Conservation (phyloP, 495 filamentous ascomycete genomes). For the Penicillium herquei region DNA sequence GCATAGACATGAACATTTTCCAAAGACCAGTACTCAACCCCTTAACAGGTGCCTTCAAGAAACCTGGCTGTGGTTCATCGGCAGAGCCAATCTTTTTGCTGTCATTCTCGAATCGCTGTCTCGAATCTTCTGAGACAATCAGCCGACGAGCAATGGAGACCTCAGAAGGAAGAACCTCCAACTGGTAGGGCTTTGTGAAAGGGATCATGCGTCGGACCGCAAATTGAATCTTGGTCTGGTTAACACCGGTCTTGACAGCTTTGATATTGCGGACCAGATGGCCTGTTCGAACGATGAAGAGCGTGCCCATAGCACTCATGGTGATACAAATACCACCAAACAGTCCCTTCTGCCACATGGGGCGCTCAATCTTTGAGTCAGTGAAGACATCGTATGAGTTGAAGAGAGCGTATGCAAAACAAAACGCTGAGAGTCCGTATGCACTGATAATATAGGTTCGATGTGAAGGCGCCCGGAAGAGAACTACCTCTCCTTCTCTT, state of each 20-base stretch:
- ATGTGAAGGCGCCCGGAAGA: slow-evolving; percentile 65
- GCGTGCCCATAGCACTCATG: slow-evolving; percentile 44
- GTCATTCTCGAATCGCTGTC: slow-evolving; percentile 20
- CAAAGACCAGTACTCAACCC: slow-evolving; percentile 32
- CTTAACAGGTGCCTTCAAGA: slow-evolving; percentile 41
- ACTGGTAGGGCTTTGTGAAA: slow-evolving; percentile 35
- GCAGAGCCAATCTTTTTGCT: slow-evolving; percentile 15
- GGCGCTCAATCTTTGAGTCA: slow-evolving; percentile 31
- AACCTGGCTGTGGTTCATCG: slow-evolving; percentile 17
- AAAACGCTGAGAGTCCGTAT: slow-evolving; percentile 55
- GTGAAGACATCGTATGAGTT: slow-evolving; percentile 48
- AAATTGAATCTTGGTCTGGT: slow-evolving; percentile 34
- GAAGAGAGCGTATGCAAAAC: slow-evolving; percentile 54
- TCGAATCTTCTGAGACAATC: slow-evolving; percentile 24
- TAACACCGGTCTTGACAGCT: slow-evolving; percentile 27
- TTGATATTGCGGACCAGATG: slow-evolving; percentile 36
- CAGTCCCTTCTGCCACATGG: slow-evolving; percentile 39
- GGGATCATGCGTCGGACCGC: slow-evolving; percentile 42
- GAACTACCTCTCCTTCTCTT: slow-evolving; percentile 37
- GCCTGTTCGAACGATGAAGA: slow-evolving; percentile 37
- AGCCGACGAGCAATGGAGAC: slow-evolving; percentile 25
- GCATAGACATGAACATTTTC: slow-evolving; percentile 37
- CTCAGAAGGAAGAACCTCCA: slow-evolving; percentile 21
- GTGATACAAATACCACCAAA: slow-evolving; percentile 42
- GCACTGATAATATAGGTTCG: slow-evolving; percentile 55